Conservation (phyloP, 2,329 filamentous ascomycete species). For the Trichophyton schoenleinii region DNA sequence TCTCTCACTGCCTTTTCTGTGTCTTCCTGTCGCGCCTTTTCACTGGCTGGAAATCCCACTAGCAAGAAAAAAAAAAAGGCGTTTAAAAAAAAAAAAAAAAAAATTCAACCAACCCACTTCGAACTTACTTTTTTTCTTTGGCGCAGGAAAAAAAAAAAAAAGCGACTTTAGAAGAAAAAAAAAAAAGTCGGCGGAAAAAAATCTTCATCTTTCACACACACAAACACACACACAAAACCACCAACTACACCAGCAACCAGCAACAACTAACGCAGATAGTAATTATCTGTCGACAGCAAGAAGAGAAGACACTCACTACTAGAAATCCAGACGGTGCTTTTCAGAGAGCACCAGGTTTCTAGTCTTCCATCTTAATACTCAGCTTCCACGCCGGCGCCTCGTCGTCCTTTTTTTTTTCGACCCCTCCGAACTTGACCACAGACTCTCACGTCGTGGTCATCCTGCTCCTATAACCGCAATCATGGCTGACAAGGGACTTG, state of each 20-base stretch:
- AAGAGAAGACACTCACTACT: not conserved
- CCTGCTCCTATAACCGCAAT: constrained; percentile 53
- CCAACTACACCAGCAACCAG: not conserved
- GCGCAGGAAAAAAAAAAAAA: not conserved
- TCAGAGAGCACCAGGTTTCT: constrained; percentile 7
- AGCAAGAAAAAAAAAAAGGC: too few species aligned
- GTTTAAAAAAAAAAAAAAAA: not conserved
- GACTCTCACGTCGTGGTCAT: constrained; percentile 62
- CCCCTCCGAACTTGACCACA: constrained; percentile 42
- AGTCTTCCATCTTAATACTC: not conserved
- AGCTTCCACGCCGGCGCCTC: not conserved
- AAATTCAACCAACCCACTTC: not conserved
- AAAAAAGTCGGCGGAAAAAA: not conserved
- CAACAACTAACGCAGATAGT: not conserved
- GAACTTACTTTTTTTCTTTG: too few species aligned
- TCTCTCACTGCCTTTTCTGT: not conserved
- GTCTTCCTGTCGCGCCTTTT: not conserved
- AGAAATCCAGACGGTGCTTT: constrained; percentile 7
- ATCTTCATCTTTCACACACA: constrained; percentile 10
- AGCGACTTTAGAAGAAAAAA: not conserved
- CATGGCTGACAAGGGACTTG: constrained; percentile 99
- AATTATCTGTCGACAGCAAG: not conserved
- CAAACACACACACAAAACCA: constrained; percentile 10
- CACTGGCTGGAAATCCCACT: constrained; percentile 5
- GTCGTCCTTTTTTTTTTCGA: constrained; percentile 3